Percentiles rank a stretch among this genome's conserved stretches.
These are phyloP conservation scores for Dictyophora rubrovolvata DNA, from an alignment of 768 basidiomycete genomes.

Conservation along the genomic window DNA sequence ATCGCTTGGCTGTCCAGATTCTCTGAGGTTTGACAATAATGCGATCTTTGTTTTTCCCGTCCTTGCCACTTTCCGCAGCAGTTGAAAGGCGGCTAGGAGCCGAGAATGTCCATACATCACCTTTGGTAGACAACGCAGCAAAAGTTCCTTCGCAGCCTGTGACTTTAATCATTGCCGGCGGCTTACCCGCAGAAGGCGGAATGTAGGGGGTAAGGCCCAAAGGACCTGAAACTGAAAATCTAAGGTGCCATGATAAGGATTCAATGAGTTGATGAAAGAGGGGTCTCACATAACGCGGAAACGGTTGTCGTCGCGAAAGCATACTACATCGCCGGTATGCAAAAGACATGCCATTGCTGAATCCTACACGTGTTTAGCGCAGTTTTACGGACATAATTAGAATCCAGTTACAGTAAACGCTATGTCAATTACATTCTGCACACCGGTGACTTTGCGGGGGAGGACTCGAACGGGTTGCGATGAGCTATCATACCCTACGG, in stretches of 20 bases:
- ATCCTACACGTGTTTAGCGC: conserved; percentile 40
- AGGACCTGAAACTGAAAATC: conserved; percentile 68
- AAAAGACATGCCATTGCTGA: conserved; percentile 75
- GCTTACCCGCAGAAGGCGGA: conserved; percentile 67
- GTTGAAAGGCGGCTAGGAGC: conserved; percentile 25
- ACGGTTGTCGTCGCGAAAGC: conserved; percentile 66
- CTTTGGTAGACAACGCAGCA: conserved; percentile 72
- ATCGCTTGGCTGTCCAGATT: conserved; percentile 77
- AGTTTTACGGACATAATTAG: neutral
- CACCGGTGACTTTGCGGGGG: conserved; percentile 73
- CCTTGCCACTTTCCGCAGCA: conserved; percentile 22
- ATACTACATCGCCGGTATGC: conserved; percentile 70
- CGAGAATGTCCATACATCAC: conserved; percentile 85
- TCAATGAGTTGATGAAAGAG: neutral
- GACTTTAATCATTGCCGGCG: conserved; percentile 63
- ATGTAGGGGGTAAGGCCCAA: conserved; percentile 68
- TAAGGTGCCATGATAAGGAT: conserved; percentile 17
- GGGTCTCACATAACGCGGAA: conserved; percentile 59
- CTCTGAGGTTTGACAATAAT: conserved; percentile 67
- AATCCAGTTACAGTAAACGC: conserved; percentile 54
- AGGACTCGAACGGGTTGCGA: conserved; percentile 64
- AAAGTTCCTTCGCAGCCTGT: conserved; percentile 70
- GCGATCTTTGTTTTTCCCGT: conserved; percentile 17
- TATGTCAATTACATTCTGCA: conserved; percentile 63
- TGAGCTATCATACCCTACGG: conserved; percentile 62